A percentile compares a stretch with the other conserved stretches of the same genome.
Conservation (phyloP, 345 rosid genomes). For the Gossypium mustelinum region DNA sequence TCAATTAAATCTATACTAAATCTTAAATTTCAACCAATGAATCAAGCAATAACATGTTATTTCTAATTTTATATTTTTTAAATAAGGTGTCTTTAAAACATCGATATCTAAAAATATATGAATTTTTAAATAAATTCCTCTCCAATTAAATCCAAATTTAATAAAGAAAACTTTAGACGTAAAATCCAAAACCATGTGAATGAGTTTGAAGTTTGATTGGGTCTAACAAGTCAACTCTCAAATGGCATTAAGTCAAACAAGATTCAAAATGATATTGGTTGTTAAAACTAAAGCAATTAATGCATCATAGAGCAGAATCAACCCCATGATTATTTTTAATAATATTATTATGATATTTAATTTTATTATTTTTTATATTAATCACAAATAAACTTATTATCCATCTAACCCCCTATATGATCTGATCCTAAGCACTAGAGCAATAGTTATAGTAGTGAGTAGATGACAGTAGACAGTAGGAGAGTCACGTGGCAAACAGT, state of each 20-base stretch:
- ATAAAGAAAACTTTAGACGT: not conserved
- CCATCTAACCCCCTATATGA: too few species aligned
- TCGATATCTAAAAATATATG: too few species aligned
- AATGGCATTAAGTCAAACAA: not conserved
- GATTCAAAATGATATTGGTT: not conserved
- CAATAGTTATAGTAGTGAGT: not conserved
- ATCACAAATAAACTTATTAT: accelerated
- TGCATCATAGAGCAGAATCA: not conserved
- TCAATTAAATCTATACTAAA: too few species aligned
- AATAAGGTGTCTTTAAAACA: too few species aligned
- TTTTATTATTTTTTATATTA: too few species aligned
- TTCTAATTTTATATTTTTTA: too few species aligned
- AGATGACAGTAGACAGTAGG: not conserved
- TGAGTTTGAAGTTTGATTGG: not conserved
- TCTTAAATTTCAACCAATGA: too few species aligned
- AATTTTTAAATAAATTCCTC: too few species aligned
- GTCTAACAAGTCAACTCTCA: not conserved
- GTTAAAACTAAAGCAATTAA: not conserved
- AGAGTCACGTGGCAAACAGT: not conserved
- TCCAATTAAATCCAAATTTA: too few species aligned
- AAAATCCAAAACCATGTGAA: not conserved
- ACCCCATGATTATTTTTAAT: not conserved
- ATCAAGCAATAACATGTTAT: too few species aligned
- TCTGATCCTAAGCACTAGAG: too few species aligned
- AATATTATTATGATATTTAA: too few species aligned